Evolutionary conservation across 176 grass and related monocot species (phyloP), one percentile per base, ranked within the genome.

Genomic region (Ensete ventricosum): DNA sequence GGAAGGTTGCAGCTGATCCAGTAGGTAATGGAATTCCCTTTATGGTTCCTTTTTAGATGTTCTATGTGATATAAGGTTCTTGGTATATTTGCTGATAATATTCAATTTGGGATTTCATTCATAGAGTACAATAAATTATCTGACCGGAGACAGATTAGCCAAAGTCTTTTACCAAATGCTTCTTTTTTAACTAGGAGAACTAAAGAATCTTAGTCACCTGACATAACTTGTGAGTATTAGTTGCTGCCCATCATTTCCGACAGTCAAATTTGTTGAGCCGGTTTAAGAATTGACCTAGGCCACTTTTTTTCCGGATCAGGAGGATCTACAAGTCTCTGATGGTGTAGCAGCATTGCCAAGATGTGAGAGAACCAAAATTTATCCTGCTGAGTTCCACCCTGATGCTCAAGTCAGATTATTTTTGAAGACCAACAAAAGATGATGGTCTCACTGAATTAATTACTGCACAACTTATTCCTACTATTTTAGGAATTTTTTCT

Each of bases 1-100:
- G 96, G 14, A 95, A 99, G 79, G 91, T 99, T 76, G 82, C 91
- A 1, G 86, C 96, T 68, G 96, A 99, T 78, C 96, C 96, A 73
- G 96, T 99, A 53, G 91, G 96, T 99, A 87, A 99, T 82, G 62
- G 16, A 73, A 75, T 22, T 64, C 48, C 16, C 64, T 77, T 52
- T 25, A 34, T 52, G 67, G 59, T 34, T 50, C 24, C 53, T 34
- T 76, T 9, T 55, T 51, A 71, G 14, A 21, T 60, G 57, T 60
- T 60, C 13, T 60, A 20, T 60, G 19, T 60, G 57, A 60, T 60
- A 43, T 6, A 43, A 6, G 34, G 34, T 60, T 79, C 9, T 27
- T 0, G 20, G 59, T 57, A 51, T 53, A 26, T 27, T 52, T 77
- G 76, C 65, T 22, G 22, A 49, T 63, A 22, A 27, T 74, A 23